These are phyloP conservation scores for Aspergillus novofumigatus DNA, from an alignment of 2,329 filamentous ascomycete species.

Conservation along the genomic window DNA sequence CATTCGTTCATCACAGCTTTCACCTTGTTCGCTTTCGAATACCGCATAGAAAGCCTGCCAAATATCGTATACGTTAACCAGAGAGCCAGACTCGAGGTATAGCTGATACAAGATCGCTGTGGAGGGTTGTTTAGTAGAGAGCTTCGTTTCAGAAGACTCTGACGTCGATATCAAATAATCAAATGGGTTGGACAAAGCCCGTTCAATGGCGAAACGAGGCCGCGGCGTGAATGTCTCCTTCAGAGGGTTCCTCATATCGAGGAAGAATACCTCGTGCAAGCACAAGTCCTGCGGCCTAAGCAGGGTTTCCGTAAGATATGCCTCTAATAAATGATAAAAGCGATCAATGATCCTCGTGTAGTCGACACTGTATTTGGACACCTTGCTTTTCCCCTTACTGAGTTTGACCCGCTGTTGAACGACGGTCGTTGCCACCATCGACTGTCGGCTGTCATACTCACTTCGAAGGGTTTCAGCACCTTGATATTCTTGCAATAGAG, in stretches of 20 bases:
- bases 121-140: conserved; percentile 53
- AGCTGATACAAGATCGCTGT: conserved; percentile 59
- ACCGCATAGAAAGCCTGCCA: conserved; percentile 60
- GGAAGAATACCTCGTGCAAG: conserved; percentile 55
- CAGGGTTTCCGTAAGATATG: conserved; percentile 44
- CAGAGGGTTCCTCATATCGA: conserved; percentile 55
- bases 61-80: conserved; percentile 60
- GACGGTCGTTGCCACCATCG: conserved; percentile 54
- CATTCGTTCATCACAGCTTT: conserved; percentile 29
- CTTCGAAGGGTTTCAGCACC: conserved; percentile 59
- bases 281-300: conserved; percentile 49
- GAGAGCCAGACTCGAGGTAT: conserved; percentile 58
- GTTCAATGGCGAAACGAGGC: conserved; percentile 56
- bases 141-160: conserved; percentile 21
- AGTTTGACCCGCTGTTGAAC: conserved; percentile 57
- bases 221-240: conserved; percentile 56
- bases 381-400: conserved; percentile 52
- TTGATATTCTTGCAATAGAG: conserved; percentile 45
- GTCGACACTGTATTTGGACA: conserved; percentile 51
- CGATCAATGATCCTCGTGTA: conserved; percentile 52
- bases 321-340: conserved; percentile 43
- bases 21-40: conserved; percentile 33
- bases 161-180: conserved; percentile 57
- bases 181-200: conserved; percentile 55
- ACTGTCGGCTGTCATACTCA: conserved; percentile 66